Conservation (phyloP, 2,329 filamentous ascomycete species). For the Aspergillus brasiliensis region DNA sequence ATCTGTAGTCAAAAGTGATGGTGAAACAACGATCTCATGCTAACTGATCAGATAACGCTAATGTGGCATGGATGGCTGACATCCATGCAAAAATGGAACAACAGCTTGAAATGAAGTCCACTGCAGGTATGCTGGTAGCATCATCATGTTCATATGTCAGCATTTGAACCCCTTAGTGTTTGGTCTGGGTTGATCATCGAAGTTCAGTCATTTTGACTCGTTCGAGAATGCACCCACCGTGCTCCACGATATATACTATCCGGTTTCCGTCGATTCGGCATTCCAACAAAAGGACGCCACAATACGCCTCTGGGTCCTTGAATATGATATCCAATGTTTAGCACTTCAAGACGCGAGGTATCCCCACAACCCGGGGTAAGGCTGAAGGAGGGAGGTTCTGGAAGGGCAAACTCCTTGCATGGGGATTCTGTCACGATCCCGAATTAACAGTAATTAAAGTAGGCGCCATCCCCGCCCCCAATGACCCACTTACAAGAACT, state of each 20-base stretch:
- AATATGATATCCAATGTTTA: neutral
- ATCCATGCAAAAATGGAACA: neutral
- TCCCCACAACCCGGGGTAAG: neutral
- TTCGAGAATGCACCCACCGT: neutral
- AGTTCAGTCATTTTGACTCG: neutral
- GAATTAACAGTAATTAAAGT: slow-evolving; percentile 26
- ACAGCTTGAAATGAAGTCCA: no score
- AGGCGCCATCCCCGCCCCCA: slow-evolving; percentile 24
- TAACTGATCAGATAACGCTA: neutral
- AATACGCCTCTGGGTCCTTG: neutral
- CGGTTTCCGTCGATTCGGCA: neutral
- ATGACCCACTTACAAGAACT: slow-evolving; percentile 20
- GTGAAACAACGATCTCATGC: slow-evolving; percentile 1
- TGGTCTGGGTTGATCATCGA: neutral
- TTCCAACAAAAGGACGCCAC: neutral
- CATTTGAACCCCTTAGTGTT: no score
- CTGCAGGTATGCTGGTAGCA: no score
- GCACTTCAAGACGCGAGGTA: neutral
- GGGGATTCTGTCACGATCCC: neutral
- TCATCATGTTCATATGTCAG: no score
- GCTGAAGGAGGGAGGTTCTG: neutral
- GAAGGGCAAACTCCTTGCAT: slow-evolving; percentile 19
- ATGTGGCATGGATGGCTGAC: neutral
- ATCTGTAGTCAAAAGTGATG: neutral
- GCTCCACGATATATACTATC: neutral